Base-by-base conservation (phyloP, 148 eudicot species). In the Agrostemma githago region DNA sequence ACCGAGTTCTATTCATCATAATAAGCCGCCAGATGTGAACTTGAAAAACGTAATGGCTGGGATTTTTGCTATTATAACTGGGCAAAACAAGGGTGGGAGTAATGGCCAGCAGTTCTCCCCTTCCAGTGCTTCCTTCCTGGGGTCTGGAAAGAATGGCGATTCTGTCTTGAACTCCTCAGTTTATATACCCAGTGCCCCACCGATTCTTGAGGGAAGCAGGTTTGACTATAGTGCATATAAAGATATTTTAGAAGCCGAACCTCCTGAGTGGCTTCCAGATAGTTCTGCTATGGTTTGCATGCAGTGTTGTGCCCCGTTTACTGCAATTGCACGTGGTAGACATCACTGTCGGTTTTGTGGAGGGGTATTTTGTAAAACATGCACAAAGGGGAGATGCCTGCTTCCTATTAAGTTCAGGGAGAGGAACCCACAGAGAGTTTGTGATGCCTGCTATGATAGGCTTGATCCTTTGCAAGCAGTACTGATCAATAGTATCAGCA, bases 291-390 rank as follows among this genome's bases (percentile, higher is more conserved):
- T 74, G 34, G 87, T 57, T 68, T 96, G 99, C 82, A 96, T 96
- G 99, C 97, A 92, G 83, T 96, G 99, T 77, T 83, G 70, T 79
- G 90, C 94, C 78, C 89, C 87, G 3, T 93, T 93, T 70, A 90
- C 96, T 34, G 91, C 96, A 34, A 70, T 93, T 66, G 88, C 94
- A 60, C 88, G 98, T 48, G 94, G 94, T 20, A 87, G 99, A 70
- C 99, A 96, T 87, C 99, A 96, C 73, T 96, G 99, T 78, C 92
- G 99, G 57, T 96, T 96, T 70, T 96, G 99, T 84, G 97, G 99
- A 72, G 96, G 97, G 16, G 80, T 96, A 20, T 96, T 96, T 75
- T 96, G 99, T 80, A 86, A 96, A 83, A 75, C 67, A 42, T 96
- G 99, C 86, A 83, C 97, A 14, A 90, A 89, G 64, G 99, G 99